Conservation (phyloP, 2,329 filamentous ascomycete genomes). For the Verticillium klebahnii region DNA sequence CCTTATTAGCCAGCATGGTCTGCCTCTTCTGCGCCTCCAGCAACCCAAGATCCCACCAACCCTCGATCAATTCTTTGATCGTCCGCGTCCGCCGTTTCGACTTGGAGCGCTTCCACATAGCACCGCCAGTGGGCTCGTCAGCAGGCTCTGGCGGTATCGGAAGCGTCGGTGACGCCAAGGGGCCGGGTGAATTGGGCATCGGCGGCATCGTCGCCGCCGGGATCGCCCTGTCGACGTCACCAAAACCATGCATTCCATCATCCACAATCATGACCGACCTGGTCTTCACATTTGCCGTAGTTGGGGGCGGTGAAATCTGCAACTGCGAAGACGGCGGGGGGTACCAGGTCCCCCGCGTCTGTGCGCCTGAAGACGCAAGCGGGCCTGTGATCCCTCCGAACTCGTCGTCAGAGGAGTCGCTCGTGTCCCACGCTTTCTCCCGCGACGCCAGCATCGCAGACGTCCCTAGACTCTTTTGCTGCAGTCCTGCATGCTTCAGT, state of each 20-base stretch:
- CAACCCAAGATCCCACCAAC: slow-evolving; percentile 51
- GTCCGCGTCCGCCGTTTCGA: slow-evolving; percentile 38
- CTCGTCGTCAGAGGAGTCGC: slow-evolving; percentile 22
- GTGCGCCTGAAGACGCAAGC: slow-evolving; percentile 9
- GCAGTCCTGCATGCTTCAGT: background rate
- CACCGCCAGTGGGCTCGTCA: slow-evolving; percentile 4
- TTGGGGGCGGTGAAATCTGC: slow-evolving; percentile 20
- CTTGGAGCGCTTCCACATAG: slow-evolving; percentile 1
- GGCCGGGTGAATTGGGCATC: slow-evolving; percentile 10
- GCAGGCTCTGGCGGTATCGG: slow-evolving; percentile 19
- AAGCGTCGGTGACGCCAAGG: background rate
- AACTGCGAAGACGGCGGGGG: background rate
- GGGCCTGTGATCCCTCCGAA: slow-evolving; percentile 5
- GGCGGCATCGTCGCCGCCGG: slow-evolving; percentile 12
- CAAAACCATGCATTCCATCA: slow-evolving; percentile 1
- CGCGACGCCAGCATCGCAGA: slow-evolving; percentile 27
- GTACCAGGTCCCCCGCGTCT: slow-evolving; percentile 7
- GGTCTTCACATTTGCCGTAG: slow-evolving; percentile 25
- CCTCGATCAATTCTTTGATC: slow-evolving; percentile 42
- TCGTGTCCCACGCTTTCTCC: slow-evolving; percentile 23
- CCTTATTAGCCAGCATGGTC: slow-evolving; percentile 20
- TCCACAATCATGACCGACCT: slow-evolving; percentile 2
- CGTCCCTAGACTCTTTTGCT: slow-evolving; percentile 26
- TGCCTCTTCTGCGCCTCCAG: slow-evolving; percentile 42
- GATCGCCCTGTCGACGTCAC: slow-evolving; percentile 1